Evolutionary conservation across 2,329 filamentous ascomycete species (phyloP), one percentile per base, ranked within the genome.

Genomic region (Fusarium caatingaense): DNA sequence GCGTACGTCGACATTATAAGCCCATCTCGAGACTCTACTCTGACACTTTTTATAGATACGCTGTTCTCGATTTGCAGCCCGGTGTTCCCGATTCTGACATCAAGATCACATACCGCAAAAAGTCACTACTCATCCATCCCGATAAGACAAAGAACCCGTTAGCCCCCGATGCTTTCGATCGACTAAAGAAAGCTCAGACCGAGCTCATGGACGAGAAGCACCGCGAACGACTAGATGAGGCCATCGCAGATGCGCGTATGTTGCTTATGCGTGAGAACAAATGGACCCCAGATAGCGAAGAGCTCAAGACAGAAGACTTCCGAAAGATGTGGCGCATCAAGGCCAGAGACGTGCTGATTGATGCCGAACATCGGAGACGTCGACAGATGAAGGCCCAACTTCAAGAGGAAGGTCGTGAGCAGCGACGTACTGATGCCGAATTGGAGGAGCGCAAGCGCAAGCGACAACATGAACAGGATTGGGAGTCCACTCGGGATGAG

Each of bases 41-140:
- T 71, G 53, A 71, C n/a, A 10, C 16, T 21, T 11, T 15, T 15
- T 20, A 54, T 66, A 93, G 91, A 74, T 99, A 99, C 80, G 93
- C 95, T 53, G 93, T 99, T 50, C 91, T 99, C 47, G 96, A 97
- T 80, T 92, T 99, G 47, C 94, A 97, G 79, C 96, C 96, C 6
- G 96, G 96, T 78, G 93, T 98, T 21, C 90, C 96, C 59, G 95
- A 98, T 75, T 94, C 93, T 64, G 96, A 98, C 83, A 98, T 99
- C 85, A 98, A 98, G 83, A 85, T 91, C 74, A 88, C 89, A 72
- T 99, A 98, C 83, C 94, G 96, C 85, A 94, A 93, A 76, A 98
- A 98, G 82, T 99, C 96, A n/a, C 91, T 99, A 60, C 90, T 99
- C 50, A 98, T 99, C 84, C 96, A 99, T 84, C 96, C 96, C 9